Base-by-base conservation (phyloP, 208 protist genomes). In the Herpetomonas muscarum region DNA sequence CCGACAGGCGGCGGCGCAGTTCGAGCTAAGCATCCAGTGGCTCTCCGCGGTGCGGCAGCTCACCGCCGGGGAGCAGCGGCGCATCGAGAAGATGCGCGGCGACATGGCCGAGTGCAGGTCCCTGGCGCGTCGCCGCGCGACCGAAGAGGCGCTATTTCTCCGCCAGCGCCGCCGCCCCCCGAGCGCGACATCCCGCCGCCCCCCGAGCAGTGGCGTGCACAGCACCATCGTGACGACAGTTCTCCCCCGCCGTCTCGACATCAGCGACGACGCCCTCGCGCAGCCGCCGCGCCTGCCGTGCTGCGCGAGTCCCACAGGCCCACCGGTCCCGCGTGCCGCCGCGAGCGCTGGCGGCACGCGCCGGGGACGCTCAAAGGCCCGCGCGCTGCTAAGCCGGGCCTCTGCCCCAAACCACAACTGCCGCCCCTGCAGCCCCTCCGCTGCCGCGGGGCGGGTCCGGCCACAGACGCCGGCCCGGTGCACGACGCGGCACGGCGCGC, bases 201-300 rank as follows among this genome's bases (percentile, higher is more conserved):
- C 51, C 6, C 19, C 52, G n/a, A n/a, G 36, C 36, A 55, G 57
- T 2, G 64, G 37, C 21, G 54, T 66, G 46, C 58, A 71, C n/a
- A 77, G 67, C 61, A 74, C 65, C 31, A 66, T 90, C 9, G 83
- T 90, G 19, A 90, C 79, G 3, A 87, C 79, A 6, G 50, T 80
- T 48, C 62, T 90, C 36, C 83, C 79, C 26, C 65, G 50, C 6
- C 64, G 46, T 2, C 62, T 90, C 7, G 71, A 85, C 54, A 60
- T 87, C 36, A 39, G 47, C 12, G 66, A 64, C 44, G 51, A 34
- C 0, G 54, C 50, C 19, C 39, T 50, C 15, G 5, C 57, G 13
- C 25, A 28, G 17, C 59, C 21, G n/a, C 17, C 10, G 2, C 22
- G 15, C 44, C 41, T 44, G 41, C n/a, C n/a, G n/a, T n/a, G n/a